Conservation (phyloP, 177 flowering plant genomes). For the Vitis hybrid region DNA sequence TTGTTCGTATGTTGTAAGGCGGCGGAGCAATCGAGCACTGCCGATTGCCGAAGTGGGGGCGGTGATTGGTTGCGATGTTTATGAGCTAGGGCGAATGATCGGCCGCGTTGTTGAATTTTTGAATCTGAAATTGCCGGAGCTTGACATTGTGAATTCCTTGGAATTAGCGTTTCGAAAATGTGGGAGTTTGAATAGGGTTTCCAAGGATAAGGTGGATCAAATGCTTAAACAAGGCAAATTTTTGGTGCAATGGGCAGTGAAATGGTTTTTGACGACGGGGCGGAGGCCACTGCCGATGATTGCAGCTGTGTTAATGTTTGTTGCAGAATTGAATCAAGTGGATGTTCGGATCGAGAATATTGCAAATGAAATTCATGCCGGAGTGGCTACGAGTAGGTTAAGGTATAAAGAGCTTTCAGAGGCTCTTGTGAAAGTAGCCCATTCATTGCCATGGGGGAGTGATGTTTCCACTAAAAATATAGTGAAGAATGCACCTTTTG, state of each 20-base stretch:
- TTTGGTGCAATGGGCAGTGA: conserved; percentile 64
- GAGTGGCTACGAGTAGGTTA: conserved; percentile 42
- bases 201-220: conserved; percentile 29
- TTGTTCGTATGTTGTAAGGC: conserved; percentile 60
- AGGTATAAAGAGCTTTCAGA: conserved; percentile 72
- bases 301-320: conserved; percentile 68
- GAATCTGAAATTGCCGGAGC: conserved; percentile 60
- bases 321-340: conserved; percentile 59
- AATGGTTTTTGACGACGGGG: conserved; percentile 89
- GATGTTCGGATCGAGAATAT: conserved; percentile 51
- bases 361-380: conserved; percentile 53
- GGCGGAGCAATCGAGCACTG: conserved; percentile 35
- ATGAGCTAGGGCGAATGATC: conserved; percentile 78
- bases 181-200: conserved; percentile 26
- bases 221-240: conserved; percentile 74
- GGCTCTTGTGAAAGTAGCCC: conserved; percentile 65
- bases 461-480: conserved; percentile 73
- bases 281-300: conserved; percentile 72
- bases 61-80: conserved; percentile 43
- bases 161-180: conserved; percentile 37
- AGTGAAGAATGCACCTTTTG: conserved; percentile 51
- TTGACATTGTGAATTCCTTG: conserved; percentile 50
- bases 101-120: conserved; percentile 55
- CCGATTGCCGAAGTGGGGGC: conserved; percentile 51
- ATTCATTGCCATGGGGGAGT: conserved; percentile 81